A percentile compares a stretch with the other conserved stretches of the same genome.
These are phyloP conservation scores for Nemania diffusa DNA, from an alignment of 2,329 filamentous ascomycete genomes.

Conservation along the genomic window DNA sequence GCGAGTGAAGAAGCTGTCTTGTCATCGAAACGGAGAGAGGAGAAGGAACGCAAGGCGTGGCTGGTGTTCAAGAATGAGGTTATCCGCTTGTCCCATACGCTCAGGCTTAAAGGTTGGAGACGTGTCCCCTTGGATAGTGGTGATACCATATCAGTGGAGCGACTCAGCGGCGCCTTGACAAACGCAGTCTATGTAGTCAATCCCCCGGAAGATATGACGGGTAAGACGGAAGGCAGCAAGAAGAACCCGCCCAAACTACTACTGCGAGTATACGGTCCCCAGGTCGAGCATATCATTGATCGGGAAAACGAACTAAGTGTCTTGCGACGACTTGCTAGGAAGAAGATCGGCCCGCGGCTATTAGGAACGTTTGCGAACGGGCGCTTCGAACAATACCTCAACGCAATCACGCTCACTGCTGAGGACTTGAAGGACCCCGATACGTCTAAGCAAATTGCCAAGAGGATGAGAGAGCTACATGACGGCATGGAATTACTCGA, in stretches of 20 bases:
- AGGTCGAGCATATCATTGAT: conserved; percentile 96
- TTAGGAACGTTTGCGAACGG: conserved; percentile 94
- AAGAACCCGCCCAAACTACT: conserved; percentile 75
- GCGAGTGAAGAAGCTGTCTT: conserved; percentile 56
- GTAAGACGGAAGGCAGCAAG: conserved; percentile 51
- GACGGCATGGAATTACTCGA: conserved; percentile 89
- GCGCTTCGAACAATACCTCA: conserved; percentile 93
- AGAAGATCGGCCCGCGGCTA: conserved; percentile 91
- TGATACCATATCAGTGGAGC: conserved; percentile 74
- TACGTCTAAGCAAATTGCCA: conserved; percentile 92
- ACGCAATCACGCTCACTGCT: conserved; percentile 82
- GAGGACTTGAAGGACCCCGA: conserved; percentile 81
- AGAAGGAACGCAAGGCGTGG: conserved; percentile 83
- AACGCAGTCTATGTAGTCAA: conserved; percentile 97
- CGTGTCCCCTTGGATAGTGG: conserved; percentile 78
- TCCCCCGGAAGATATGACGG: conserved; percentile 73
- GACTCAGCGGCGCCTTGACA: conserved; percentile 89
- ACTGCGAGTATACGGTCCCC: conserved; percentile 90
- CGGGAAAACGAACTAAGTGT: conserved; percentile 90
- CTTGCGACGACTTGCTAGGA: conserved; percentile 83
- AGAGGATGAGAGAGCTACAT: conserved; percentile 96
- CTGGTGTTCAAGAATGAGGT: conserved; percentile 91
- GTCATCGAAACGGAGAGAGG: conserved; percentile 58
- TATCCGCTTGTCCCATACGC: conserved; percentile 85
- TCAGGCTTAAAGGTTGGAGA: conserved; percentile 92